Base-by-base conservation (phyloP, 75 land plant genomes). In the Picea glauca region DNA sequence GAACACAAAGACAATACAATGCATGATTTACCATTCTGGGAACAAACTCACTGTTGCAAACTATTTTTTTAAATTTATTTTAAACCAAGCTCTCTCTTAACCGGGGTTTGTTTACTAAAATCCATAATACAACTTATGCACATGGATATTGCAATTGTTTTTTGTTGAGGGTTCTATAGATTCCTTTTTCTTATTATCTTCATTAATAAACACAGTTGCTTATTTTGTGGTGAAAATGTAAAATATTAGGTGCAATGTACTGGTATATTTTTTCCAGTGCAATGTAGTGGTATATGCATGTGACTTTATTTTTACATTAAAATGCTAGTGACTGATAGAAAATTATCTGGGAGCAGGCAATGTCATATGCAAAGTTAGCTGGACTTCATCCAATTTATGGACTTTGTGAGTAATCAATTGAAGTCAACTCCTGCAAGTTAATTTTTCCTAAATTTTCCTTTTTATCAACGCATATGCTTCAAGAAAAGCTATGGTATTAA, bases 321-420 rank as follows among this genome's bases (percentile, higher is more conserved):
- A 43, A 78, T 78, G 79, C 79, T 43, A 31, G 26, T 20, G 43
- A 70, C 50, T 70, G 2, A 70, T 35, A 38, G 23, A 70, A 43
- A 40, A 38, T 77, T 79, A 76, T 72, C 31, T 74, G 50, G 85
- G 72, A 23, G 57, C 92, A 97, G 99, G 87, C 90, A 62, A 97
- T 97, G 99, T 97, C 98, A 46, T 97, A 97, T 83, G 99, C 99
- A 79, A 94, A 87, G 78, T 84, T 97, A 58, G 99, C 99, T 74
- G 98, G 98, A n/a, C 95, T 97, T 80, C 84, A 89, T 76, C 93
- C 98, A 63, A 94, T 97, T 46, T 94, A 94, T 86, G 99, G 99
- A 61, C 92, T 97, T 64, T 97, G 99, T 97, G 84, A 94, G 99
- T 80, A 35, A 59, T 56, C 35, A 13, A 13, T 62, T 35, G 5